A percentile compares a stretch with the other conserved stretches of the same genome.
Evolutionary conservation across 1,284 basidiomycete genomes (phyloP).

Genomic region (Bondarzewia mesenterica): DNA sequence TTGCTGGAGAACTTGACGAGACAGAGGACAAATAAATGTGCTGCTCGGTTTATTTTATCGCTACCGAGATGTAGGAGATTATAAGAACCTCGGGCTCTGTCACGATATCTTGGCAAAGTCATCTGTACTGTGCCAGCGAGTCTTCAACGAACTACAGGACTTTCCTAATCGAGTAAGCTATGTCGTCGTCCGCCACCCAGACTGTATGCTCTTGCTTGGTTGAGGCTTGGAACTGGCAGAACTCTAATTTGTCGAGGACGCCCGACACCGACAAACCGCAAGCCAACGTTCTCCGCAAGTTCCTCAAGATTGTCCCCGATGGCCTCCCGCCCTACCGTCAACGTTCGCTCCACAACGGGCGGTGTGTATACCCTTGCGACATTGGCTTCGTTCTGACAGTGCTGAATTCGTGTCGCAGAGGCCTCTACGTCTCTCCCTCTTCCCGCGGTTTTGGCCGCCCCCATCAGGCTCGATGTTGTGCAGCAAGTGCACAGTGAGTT

Average conservation of each 20-base stretch:
- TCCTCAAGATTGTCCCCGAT: slow-evolving; percentile 36
- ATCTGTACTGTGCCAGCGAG: no score
- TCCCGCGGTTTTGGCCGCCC: slow-evolving; percentile 95
- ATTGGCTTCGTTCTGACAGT: slow-evolving; percentile 7
- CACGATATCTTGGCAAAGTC: no score
- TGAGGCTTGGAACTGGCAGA: slow-evolving; percentile 18
- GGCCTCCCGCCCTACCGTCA: slow-evolving; percentile 88
- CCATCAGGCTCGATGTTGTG: slow-evolving; percentile 98
- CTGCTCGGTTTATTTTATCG: no score
- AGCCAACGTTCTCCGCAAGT: background rate
- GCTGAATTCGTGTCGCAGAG: slow-evolving; percentile 39
- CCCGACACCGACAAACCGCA: background rate
- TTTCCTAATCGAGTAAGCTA: no score
- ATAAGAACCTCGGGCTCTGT: no score
- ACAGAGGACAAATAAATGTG: no score
- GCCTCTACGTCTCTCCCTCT: slow-evolving; percentile 86
- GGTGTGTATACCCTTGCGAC: slow-evolving; percentile 37
- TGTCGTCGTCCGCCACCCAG: no score
- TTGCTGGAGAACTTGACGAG: no score
- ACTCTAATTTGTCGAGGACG: slow-evolving; percentile 9
- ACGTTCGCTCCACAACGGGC: slow-evolving; percentile 70
- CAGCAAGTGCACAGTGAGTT: slow-evolving; percentile 95
- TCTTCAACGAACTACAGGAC: no score
- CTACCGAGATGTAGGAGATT: no score
- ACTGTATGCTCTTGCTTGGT: slow-evolving; percentile 12